Conservation (phyloP, 768 basidiomycete species). For the Leccinum rimulosum region DNA sequence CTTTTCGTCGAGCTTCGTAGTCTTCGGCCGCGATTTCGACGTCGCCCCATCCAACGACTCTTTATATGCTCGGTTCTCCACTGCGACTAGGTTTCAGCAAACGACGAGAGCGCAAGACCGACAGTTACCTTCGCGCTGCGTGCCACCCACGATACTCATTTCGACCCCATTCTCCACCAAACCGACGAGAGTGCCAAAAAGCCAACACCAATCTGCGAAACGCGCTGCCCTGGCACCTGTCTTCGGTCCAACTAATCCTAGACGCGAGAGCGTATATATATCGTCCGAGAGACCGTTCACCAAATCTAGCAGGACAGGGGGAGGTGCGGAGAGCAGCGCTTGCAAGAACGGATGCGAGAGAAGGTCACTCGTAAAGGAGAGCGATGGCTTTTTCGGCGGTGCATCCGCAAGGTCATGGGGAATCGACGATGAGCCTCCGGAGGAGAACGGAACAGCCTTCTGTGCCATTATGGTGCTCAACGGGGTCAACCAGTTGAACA, state of each 20-base stretch:
- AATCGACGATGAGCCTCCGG: constrained; percentile 27
- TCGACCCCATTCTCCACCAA: constrained; percentile 85
- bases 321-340: constrained; percentile 73
- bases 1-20: constrained; percentile 60
- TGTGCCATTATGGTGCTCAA: constrained; percentile 69
- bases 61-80: constrained; percentile 67
- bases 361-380: constrained; percentile 19
- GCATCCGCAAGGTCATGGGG: constrained; percentile 23
- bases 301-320: constrained; percentile 78
- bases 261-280: constrained; percentile 66
- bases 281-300: constrained; percentile 76
- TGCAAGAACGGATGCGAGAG: constrained; percentile 65
- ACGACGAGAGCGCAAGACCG: neutral
- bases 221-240: constrained; percentile 68
- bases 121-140: constrained; percentile 58
- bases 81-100: constrained; percentile 35
- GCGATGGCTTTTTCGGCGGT: constrained; percentile 2
- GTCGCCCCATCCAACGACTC: constrained; percentile 74
- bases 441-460: constrained; percentile 61
- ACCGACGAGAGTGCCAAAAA: constrained; percentile 72
- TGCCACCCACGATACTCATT: constrained; percentile 61
- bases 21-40: constrained; percentile 61
- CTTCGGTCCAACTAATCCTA: constrained; percentile 66
- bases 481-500: constrained; percentile 85
- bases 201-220: constrained; percentile 87